phyloP scores from a whole-genome alignment of 495 filamentous ascomycete species.

The Oidiodendron maius region DNA sequence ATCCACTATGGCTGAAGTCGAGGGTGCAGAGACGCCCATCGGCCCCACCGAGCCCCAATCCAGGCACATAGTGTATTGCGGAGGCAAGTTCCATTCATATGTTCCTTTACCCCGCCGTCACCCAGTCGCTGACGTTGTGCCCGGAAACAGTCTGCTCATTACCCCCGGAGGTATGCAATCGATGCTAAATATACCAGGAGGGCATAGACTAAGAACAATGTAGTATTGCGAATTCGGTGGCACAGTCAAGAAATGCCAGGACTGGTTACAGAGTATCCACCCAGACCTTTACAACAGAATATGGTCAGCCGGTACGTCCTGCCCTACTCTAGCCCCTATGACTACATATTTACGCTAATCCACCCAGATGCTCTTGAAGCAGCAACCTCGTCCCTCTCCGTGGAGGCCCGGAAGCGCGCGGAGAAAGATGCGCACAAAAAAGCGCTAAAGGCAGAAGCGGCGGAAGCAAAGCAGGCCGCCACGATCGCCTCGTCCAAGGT shows the following conservation, averaged over 20 bases:
- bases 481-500: slow-evolving; percentile 73
- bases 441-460: slow-evolving; percentile 82
- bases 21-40: slow-evolving; percentile 12
- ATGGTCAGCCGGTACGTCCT: slow-evolving; percentile 72
- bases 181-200: not conserved
- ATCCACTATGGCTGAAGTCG: not conserved
- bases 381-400: slow-evolving; percentile 73
- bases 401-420: slow-evolving; percentile 86
- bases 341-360: not conserved
- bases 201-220: slow-evolving; percentile 6
- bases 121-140: too few species aligned
- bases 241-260: slow-evolving; percentile 95
- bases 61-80: slow-evolving; percentile 71
- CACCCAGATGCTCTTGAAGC: slow-evolving; percentile 74
- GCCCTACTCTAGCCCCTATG: not conserved
- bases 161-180: slow-evolving; percentile 55
- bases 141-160: slow-evolving; percentile 71
- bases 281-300: slow-evolving; percentile 66
- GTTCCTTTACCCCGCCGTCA: too few species aligned
- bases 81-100: slow-evolving; percentile 49
- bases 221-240: slow-evolving; percentile 99
- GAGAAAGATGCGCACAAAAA: slow-evolving; percentile 94
- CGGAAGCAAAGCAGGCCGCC: slow-evolving; percentile 69
- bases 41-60: slow-evolving; percentile 49
- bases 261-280: slow-evolving; percentile 80